Percentiles rank a stretch among this genome's conserved stretches.
Conservation (phyloP, 768 basidiomycete species). For the Tricholoma bakamatsutake region DNA sequence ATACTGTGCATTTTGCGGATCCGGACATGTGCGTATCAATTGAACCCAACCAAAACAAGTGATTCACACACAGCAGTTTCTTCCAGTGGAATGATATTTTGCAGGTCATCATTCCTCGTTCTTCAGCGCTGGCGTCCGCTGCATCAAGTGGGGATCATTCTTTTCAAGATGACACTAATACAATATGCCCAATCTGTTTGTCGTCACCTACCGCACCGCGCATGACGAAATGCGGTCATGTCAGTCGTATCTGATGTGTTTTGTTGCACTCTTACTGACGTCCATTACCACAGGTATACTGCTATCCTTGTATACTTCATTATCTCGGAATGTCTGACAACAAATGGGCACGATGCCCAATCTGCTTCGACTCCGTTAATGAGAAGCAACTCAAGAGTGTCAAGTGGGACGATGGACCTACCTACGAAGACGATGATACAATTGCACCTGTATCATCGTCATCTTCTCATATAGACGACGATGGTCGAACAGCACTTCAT, state of each 20-base stretch:
- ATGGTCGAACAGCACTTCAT: conserved; percentile 35
- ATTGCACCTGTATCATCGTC: conserved; percentile 38
- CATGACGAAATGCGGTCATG: conserved; percentile 98
- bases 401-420: conserved; percentile 73
- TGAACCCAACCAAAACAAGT: not conserved
- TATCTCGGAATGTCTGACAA: conserved; percentile 81
- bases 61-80: conserved; percentile 48
- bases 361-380: conserved; percentile 92
- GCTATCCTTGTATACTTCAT: conserved; percentile 91
- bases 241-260: conserved; percentile 37
- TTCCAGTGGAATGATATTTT: conserved; percentile 96
- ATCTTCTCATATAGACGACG: conserved; percentile 28
- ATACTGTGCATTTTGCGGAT: conserved; percentile 94
- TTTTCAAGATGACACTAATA: conserved; percentile 52
- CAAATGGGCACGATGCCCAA: conserved; percentile 92
- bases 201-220: conserved; percentile 84
- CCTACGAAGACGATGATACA: conserved; percentile 25
- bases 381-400: conserved; percentile 89
- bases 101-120: conserved; percentile 88
- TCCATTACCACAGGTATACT: conserved; percentile 63
- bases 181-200: conserved; percentile 91
- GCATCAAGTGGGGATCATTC: conserved; percentile 36
- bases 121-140: conserved; percentile 67
- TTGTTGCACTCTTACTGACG: conserved; percentile 1
- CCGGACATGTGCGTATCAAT: conserved; percentile 77